Evolutionary conservation across 1,139 yeast genomes (phyloP).

Genomic region (Yamadazyma buinensis): DNA sequence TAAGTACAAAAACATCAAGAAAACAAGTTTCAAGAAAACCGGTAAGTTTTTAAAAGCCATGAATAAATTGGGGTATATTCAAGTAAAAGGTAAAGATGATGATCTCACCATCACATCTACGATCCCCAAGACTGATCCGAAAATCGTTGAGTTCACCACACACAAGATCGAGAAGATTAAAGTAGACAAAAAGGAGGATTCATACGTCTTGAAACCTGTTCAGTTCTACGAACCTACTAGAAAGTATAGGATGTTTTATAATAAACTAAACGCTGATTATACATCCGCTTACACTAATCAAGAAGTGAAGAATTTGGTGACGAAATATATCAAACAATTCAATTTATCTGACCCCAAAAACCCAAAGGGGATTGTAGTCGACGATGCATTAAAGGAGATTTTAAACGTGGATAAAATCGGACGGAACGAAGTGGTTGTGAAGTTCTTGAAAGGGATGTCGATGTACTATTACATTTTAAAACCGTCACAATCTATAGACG

Average conservation of each 20-base stretch:
- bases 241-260: slow-evolving; percentile 48
- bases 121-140: slow-evolving; percentile 43
- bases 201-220: slow-evolving; percentile 23
- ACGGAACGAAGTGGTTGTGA: slow-evolving; percentile 50
- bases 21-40: slow-evolving; percentile 86
- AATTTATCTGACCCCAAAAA: slow-evolving; percentile 44
- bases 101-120: slow-evolving; percentile 57
- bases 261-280: slow-evolving; percentile 34
- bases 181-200: slow-evolving; percentile 5
- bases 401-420: slow-evolving; percentile 21
- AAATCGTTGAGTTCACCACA: slow-evolving; percentile 58
- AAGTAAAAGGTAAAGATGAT: slow-evolving; percentile 71
- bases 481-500: slow-evolving; percentile 38
- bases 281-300: slow-evolving; percentile 45
- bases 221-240: slow-evolving; percentile 55
- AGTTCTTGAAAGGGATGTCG: slow-evolving; percentile 51
- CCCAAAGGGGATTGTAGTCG: slow-evolving; percentile 50
- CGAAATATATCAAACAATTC: slow-evolving; percentile 51
- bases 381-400: slow-evolving; percentile 37
- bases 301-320: slow-evolving; percentile 52
- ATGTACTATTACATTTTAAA: slow-evolving; percentile 55
- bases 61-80: slow-evolving; percentile 68
- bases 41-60: slow-evolving; percentile 80
- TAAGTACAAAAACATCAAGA: slow-evolving; percentile 63
- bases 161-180: slow-evolving; percentile 44